Evolutionary conservation across 2,329 filamentous ascomycete species (phyloP), one percentile per base, ranked within the genome.

Genomic region (Aspergillus sp.): DNA sequence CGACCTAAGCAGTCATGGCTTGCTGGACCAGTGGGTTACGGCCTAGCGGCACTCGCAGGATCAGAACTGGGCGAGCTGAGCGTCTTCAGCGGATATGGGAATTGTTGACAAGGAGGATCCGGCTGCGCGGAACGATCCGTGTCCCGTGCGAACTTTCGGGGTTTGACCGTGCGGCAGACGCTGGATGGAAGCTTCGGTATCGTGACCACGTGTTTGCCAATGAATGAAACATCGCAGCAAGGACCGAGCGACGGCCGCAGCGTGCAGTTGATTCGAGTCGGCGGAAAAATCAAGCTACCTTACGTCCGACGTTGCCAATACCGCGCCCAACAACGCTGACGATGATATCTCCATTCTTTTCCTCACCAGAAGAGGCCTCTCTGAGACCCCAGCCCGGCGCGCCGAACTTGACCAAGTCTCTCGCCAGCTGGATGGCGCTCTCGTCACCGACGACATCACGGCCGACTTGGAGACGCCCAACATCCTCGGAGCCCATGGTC

Each of bases 401-500:
- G 31, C 94, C 94, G 77, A 98, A 97, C n/a, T 85, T 89, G 74
- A 88, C 90, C 68, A 97, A 78, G 75, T 99, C 95, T 70, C 95
- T 85, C 11, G 91, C 93, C 57, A 97, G 80, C 54, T 88, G 87
- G 60, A 99, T 85, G 57, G 92, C 82, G 62, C 92, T 89, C 74
- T 97, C 92, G 3, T 89, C 90, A 0, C 88, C 93, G 50, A 98
- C 79, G 0, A 97, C 87, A 51, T 94, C 91, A 69, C 87, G 89
- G 34, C 93, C 92, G 61, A 99, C 75, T 65, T 91, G 87, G 67
- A 99, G 77, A 62, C 95, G 86, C 4, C 95, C 95, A 15, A 99
- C 93, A 76, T 99, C 95, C 75, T 98, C 95, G 1, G 91, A 92
- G 0, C 95, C 95, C 95, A 99, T 98, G 38, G 93, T 92, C 95